Base-by-base conservation (phyloP, 2,329 filamentous ascomycete species). In the Malbranchea cinnamomea region DNA sequence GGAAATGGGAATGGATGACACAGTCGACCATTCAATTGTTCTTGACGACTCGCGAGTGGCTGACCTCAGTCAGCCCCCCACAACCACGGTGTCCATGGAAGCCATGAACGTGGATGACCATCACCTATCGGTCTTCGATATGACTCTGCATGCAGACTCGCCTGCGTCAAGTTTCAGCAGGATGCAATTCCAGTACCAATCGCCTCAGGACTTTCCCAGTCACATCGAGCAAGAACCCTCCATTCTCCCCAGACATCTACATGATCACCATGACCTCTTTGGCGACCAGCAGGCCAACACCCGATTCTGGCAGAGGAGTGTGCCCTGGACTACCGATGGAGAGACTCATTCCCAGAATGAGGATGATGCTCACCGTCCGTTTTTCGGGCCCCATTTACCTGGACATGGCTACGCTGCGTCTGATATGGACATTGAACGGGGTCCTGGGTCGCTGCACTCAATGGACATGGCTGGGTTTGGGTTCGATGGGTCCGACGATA, bases 391-490 rank as follows among this genome's bases (percentile, higher is more conserved):
- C 11, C 54, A 57, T 32, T 50, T 56, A 33, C 54, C 31, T 17
- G 33, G 57, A 40, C 50, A 58, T 35, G 54, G 58, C 38, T 59
- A 58, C 43, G 54, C 53, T 17, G 56, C 55, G 7, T 58, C 56
- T 13, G 55, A 59, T 32, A 54, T 59, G 28, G 58, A 56, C 16
- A 37, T 58, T 11, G 54, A 54, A 18, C 52, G 53, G 24, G 55
- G 55, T 1, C 56, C 56, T 4, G 54, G 55, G 4, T 59, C 56
- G 5, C 40, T 59, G 30, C 54, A 59, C 37, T 58, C 55, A 7
- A 55, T 59, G 36, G 56, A 59, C 31, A 59, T 59, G 54, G 55
- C 54, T 33, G 56, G 53, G 9, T 59, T 59, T 31, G 54, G 54
- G 16, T 48, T 56, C 18, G 56, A 59, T 40, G 45, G 54, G 13